Percentiles rank a stretch among this genome's conserved stretches.
These are phyloP conservation scores for Plasmodium relictum DNA, from an alignment of 169 alveolate genomes.

Conservation along the genomic window DNA sequence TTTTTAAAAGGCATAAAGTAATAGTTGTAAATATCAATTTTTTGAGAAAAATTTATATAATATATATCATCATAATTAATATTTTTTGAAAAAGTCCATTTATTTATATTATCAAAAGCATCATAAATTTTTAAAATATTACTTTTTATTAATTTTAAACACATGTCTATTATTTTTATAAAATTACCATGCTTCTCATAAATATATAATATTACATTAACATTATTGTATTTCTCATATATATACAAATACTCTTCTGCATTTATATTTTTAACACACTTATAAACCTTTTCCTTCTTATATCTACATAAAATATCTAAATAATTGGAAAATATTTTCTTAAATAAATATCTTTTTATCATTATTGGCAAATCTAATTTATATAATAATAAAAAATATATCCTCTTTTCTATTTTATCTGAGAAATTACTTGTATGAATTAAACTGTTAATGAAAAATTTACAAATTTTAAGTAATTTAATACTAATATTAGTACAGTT, in stretches of 20 bases:
- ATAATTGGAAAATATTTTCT: constrained; percentile 8
- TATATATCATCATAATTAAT: constrained; percentile 36
- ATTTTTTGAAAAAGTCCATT: constrained; percentile 12
- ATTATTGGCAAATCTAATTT: constrained; percentile 5
- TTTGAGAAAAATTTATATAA: constrained; percentile 7
- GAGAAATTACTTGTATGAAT: constrained; percentile 8
- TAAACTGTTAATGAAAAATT: constrained; percentile 4
- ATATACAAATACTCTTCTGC: not conserved
- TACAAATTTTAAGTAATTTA: not conserved
- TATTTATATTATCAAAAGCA: not conserved
- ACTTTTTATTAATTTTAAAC: constrained; percentile 21
- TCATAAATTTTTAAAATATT: constrained; percentile 21
- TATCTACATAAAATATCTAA: constrained; percentile 14
- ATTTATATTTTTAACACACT: constrained; percentile 13
- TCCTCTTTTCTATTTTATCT: constrained; percentile 5
- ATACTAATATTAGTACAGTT: too few species aligned
- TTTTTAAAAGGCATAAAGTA: constrained; percentile 41
- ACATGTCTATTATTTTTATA: constrained; percentile 10
- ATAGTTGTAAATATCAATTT: constrained; percentile 22
- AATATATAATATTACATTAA: constrained; percentile 30
- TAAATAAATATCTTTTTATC: constrained; percentile 27
- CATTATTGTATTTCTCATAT: constrained; percentile 4
- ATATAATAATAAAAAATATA: constrained; percentile 25
- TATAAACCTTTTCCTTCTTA: constrained; percentile 30
- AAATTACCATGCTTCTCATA: constrained; percentile 34